Base-by-base conservation (phyloP, 2,329 filamentous ascomycete genomes). In the Cryphonectria japonica region DNA sequence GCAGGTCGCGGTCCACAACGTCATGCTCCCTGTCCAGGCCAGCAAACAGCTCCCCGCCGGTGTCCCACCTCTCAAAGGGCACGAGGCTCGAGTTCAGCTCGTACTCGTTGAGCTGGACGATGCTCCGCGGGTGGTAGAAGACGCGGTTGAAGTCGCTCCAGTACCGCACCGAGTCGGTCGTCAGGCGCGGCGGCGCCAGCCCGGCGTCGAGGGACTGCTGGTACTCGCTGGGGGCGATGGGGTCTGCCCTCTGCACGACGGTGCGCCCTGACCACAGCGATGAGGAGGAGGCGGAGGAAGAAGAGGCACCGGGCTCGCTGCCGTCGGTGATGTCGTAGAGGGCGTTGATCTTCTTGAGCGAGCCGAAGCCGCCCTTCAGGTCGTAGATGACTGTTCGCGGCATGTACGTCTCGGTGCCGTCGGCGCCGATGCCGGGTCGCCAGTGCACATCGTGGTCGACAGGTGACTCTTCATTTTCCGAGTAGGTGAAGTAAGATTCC, bases 401-500 rank as follows among this genome's bases (percentile, higher is more conserved):
- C 63, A 95, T 95, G 78, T 93, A 99, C 0, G 96, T 99, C 75
- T 99, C 96, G 8, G 89, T 86, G 26, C 95, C 94, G 82, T 97
- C 93, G 0, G 90, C 89, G 29, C 92, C 94, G 71, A 97, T 79
- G 2, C 96, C 96, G 0, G 93, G 87, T 22, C 95, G 88, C 83
- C 97, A 99, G 79, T 97, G 94, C 66, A 98, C 85, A 80, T 97
- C 91, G 84, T 97, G 93, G 77, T 97, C 88, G 73, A 97, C 84
- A 0, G 88, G 86, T 8, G 92, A 88, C 75, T 89, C 86, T 78
- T 93, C 85, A 73, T 91, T 85, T 62, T 87, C 84, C 1, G 85
- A 86, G 78, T 98, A 98, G 19, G 95, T 98, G 79, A 98, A 98
- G 82, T 99, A 99, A 0, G 95, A 97, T 85, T 99, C 96, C 92